Evolutionary conservation across 306 rosid genomes (phyloP).

Genomic region (Ochetophila trinervis): DNA sequence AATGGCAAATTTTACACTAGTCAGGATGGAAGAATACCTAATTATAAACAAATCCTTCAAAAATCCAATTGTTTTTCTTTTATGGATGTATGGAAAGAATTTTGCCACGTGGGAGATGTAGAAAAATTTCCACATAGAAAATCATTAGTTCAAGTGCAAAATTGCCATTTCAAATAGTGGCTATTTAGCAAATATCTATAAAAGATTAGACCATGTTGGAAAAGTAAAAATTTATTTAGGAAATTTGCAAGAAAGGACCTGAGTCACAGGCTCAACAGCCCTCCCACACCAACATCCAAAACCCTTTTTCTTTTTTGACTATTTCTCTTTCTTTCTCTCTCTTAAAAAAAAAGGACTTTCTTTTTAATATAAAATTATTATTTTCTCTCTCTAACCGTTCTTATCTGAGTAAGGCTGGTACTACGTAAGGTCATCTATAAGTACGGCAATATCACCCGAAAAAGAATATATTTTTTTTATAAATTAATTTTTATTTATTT

Average conservation of each 20-base stretch:
- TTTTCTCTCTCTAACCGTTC: constrained; percentile 54
- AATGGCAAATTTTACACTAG: too few species aligned
- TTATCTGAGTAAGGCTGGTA: constrained; percentile 87
- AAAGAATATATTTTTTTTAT: background rate
- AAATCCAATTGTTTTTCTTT: too few species aligned
- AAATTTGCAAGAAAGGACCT: constrained; percentile 3
- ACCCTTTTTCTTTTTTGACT: constrained; percentile 23
- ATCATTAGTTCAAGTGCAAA: too few species aligned
- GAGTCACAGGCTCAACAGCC: constrained; percentile 20
- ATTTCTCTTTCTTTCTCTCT: constrained; percentile 7
- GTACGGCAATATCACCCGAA: constrained; percentile 59
- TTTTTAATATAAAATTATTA: too few species aligned
- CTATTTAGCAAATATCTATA: too few species aligned
- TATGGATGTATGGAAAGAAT: too few species aligned
- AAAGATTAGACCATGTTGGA: background rate
- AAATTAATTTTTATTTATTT: background rate
- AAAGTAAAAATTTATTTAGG: background rate
- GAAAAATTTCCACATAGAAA: too few species aligned
- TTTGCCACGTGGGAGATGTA: too few species aligned
- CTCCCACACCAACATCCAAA: constrained; percentile 20
- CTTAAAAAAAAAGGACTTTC: constrained; percentile 6
- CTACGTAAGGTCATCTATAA: constrained; percentile 49
- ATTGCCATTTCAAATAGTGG: too few species aligned
- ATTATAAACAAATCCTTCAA: too few species aligned
- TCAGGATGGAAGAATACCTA: too few species aligned